Percentiles rank a stretch among this genome's conserved stretches.
Evolutionary conservation across 306 rosid genomes (phyloP).

Genomic region (Urtica urens): DNA sequence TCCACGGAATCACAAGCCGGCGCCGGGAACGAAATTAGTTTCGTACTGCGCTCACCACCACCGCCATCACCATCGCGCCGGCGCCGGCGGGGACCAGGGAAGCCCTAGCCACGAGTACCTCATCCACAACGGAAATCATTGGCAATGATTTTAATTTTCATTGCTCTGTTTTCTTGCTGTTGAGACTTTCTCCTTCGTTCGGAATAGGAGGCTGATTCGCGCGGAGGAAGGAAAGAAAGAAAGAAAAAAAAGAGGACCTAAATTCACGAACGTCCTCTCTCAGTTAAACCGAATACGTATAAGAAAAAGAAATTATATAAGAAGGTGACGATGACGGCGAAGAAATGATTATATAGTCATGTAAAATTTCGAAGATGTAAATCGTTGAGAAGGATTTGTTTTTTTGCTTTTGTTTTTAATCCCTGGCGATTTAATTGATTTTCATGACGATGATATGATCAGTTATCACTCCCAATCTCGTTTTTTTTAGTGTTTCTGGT

Average conservation of each 20-base stretch:
- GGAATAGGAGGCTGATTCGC: not conserved
- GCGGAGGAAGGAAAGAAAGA: not conserved
- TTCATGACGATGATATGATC: too few species aligned
- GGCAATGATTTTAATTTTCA: conserved; percentile 45
- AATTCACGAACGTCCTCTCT: too few species aligned
- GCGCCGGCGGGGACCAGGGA: too few species aligned
- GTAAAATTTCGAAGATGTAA: conserved; percentile 12
- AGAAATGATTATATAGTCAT: too few species aligned
- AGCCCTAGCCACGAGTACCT: conserved; percentile 38
- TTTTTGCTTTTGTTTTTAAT: too few species aligned
- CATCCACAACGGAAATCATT: conserved; percentile 58
- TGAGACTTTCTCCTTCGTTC: too few species aligned
- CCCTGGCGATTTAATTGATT: conserved; percentile 29
- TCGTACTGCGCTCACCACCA: conserved; percentile 40
- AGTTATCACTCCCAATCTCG: conserved; percentile 14
- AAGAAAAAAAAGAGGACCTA: not conserved
- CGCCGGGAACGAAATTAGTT: conserved; percentile 26
- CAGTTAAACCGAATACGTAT: too few species aligned
- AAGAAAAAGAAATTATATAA: not conserved
- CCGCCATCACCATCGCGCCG: too few species aligned
- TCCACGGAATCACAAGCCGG: not conserved
- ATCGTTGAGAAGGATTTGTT: conserved; percentile 24
- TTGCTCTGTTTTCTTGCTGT: too few species aligned
- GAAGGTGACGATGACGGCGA: conserved; percentile 6
- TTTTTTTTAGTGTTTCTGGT: not conserved